Conservation (phyloP, 495 filamentous ascomycete species). For the Podospora australis region DNA sequence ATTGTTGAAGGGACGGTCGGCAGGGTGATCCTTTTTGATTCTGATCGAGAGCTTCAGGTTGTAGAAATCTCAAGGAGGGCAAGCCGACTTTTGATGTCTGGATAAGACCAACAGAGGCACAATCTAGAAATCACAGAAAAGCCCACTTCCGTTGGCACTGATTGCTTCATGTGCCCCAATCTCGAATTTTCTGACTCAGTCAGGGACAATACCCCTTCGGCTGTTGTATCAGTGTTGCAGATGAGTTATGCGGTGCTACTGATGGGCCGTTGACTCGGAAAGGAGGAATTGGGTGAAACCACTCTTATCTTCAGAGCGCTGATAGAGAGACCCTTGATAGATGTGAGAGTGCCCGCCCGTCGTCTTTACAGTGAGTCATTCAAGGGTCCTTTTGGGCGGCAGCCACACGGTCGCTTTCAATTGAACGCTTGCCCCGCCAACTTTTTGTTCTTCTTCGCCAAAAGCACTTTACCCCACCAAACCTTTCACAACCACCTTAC, state of each 20-base stretch:
- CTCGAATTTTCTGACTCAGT: constrained; percentile 1
- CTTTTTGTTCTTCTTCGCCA: not conserved
- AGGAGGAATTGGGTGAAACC: not conserved
- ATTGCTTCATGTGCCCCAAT: too few species aligned
- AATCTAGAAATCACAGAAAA: too few species aligned
- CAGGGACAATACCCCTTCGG: not conserved
- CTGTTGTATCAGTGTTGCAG: not conserved
- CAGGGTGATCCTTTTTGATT: too few species aligned
- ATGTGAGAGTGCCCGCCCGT: not conserved
- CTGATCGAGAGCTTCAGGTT: too few species aligned
- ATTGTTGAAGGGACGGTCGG: too few species aligned
- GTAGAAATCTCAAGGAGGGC: too few species aligned
- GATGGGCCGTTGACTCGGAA: not conserved
- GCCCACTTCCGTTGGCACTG: too few species aligned
- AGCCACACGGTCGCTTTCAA: not conserved
- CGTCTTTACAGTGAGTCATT: not conserved
- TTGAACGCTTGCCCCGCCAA: constrained; percentile 2
- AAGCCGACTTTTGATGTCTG: too few species aligned
- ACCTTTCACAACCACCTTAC: constrained; percentile 9
- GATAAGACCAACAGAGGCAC: too few species aligned
- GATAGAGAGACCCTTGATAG: too few species aligned
- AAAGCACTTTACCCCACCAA: constrained; percentile 20
- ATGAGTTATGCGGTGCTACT: not conserved
- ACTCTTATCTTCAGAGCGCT: not conserved
- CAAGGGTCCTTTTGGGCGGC: not conserved